Evolutionary conservation across 495 filamentous ascomycete genomes (phyloP).

Genomic region (Cladorrhinum samala): DNA sequence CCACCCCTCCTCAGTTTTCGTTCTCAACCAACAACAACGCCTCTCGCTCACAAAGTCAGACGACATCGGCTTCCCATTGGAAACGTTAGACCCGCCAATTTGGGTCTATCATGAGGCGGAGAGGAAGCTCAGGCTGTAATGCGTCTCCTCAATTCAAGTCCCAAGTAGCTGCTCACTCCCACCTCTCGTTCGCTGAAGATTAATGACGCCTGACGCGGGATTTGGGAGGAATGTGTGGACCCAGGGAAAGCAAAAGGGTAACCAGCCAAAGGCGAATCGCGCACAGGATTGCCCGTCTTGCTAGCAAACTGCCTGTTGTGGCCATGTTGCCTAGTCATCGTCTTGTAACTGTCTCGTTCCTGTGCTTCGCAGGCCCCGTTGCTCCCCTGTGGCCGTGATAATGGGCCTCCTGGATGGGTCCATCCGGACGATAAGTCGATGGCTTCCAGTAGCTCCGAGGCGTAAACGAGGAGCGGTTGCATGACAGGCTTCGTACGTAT

Average conservation of each 20-base stretch:
- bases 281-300: too few relatives aligned
- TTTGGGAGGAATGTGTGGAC: background rate
- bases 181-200: too few relatives aligned
- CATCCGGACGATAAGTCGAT: constrained; percentile 15
- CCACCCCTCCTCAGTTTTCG: background rate
- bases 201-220: background rate
- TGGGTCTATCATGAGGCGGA: background rate
- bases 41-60: background rate
- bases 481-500: constrained; percentile 17
- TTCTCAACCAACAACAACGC: background rate
- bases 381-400: constrained; percentile 8
- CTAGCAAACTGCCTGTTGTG: background rate
- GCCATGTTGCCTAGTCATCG: background rate
- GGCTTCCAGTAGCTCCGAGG: constrained; percentile 11
- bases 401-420: constrained; percentile 13
- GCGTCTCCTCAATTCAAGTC: background rate
- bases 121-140: background rate
- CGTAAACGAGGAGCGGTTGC: constrained; percentile 10
- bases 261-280: too few relatives aligned
- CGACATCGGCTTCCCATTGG: background rate
- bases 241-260: background rate
- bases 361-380: background rate
- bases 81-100: background rate
- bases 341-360: background rate
- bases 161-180: too few relatives aligned